These are phyloP conservation scores for Avena insularis DNA, from an alignment of 176 grass and related monocot species.

Conservation along the genomic window DNA sequence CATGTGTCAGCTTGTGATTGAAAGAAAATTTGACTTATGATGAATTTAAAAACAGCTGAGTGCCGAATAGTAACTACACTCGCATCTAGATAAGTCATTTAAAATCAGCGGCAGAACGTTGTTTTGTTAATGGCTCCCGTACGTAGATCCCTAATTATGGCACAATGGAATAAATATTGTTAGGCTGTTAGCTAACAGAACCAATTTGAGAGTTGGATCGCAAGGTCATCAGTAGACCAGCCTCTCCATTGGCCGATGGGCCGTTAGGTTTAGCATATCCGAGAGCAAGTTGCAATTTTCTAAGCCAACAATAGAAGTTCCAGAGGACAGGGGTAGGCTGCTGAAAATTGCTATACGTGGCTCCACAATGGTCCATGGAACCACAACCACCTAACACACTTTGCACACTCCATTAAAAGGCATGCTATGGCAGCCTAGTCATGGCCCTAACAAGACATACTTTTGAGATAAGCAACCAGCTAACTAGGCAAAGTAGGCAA, in stretches of 20 bases:
- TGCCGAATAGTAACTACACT: no score
- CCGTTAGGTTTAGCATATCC: constrained; percentile 37
- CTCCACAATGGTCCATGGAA: constrained; percentile 14
- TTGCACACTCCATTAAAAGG: constrained; percentile 35
- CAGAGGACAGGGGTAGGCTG: constrained; percentile 2
- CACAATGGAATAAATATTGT: no score
- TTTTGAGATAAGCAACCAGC: constrained; percentile 13
- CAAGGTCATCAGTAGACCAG: neutral
- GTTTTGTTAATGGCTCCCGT: no score
- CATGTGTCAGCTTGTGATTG: no score
- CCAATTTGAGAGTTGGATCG: neutral
- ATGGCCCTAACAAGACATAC: neutral
- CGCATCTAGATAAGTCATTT: no score
- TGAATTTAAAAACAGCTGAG: no score
- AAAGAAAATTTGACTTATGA: no score
- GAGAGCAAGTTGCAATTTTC: constrained; percentile 24
- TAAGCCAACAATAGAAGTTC: neutral
- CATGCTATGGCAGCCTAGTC: constrained; percentile 25
- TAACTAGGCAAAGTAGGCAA: neutral
- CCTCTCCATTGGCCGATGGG: neutral
- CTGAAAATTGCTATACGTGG: constrained; percentile 35
- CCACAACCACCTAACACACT: constrained; percentile 16
- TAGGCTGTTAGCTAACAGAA: no score
- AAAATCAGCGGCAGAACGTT: no score
- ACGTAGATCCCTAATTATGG: no score